Conservation (phyloP, 257 asterid genomes). For the Henckelia pumila region DNA sequence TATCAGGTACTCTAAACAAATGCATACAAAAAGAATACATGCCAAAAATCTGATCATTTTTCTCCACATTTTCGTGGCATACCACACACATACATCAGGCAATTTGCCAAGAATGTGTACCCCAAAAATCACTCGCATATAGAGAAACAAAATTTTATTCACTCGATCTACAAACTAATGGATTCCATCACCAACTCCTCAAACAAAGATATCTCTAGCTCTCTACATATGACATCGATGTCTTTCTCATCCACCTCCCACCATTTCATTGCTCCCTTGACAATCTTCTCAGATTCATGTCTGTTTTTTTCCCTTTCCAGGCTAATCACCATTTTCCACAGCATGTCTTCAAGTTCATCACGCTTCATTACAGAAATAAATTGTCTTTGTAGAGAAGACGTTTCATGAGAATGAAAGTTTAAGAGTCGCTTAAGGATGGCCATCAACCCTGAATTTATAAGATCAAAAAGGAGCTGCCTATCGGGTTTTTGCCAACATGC, state of each 20-base stretch:
- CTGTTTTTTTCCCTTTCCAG: conserved; percentile 41
- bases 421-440: conserved; percentile 32
- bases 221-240: conserved; percentile 47
- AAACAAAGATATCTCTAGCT: conserved; percentile 50
- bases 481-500: conserved; percentile 57
- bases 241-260: conserved; percentile 51
- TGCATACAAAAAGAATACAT: background rate
- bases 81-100: background rate
- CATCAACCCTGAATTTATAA: conserved; percentile 48
- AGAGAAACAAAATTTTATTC: conserved; percentile 19
- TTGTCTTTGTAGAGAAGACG: conserved; percentile 22
- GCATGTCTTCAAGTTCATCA: conserved; percentile 59
- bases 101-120: background rate
- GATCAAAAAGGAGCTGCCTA: conserved; percentile 66
- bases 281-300: conserved; percentile 36
- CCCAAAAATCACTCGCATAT: background rate
- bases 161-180: conserved; percentile 29
- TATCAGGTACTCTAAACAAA: background rate
- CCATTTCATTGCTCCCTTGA: conserved; percentile 47
- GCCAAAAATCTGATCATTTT: background rate
- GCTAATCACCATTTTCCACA: conserved; percentile 53
- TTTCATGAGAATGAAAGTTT: conserved; percentile 23
- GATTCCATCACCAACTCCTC: conserved; percentile 62
- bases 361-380: conserved; percentile 34
- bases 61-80: background rate